These are phyloP conservation scores for Paraconiothyrium sp. DNA, from an alignment of 2,329 filamentous ascomycete genomes.

Conservation along the genomic window DNA sequence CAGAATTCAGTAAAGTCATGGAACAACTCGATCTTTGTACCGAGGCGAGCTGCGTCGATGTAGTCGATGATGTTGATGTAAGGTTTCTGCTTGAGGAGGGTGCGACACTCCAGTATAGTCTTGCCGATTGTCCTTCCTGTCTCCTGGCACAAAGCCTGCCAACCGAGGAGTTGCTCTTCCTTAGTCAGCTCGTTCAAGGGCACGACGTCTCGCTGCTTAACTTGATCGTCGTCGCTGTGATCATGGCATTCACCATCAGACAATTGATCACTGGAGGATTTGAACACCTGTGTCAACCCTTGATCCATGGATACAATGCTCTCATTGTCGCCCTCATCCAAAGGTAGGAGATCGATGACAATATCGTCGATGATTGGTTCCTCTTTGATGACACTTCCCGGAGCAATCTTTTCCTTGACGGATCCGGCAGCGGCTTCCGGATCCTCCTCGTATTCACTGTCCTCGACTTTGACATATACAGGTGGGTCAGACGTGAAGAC, in stretches of 20 bases:
- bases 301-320: conserved; percentile 1
- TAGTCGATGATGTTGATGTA: neutral
- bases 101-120: neutral
- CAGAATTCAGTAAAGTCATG: neutral
- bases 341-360: neutral
- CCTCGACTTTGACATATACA: neutral
- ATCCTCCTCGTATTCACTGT: neutral
- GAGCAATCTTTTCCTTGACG: neutral
- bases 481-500: neutral
- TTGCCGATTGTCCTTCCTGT: neutral
- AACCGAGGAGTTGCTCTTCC: neutral
- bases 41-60: neutral
- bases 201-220: neutral
- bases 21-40: neutral
- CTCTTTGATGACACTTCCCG: neutral
- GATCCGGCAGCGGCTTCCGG: neutral
- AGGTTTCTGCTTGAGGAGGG: neutral
- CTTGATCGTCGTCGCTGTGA: neutral
- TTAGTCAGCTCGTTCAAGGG: neutral
- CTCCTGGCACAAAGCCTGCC: neutral
- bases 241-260: neutral
- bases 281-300: neutral
- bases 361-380: neutral
- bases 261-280: neutral
- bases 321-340: conserved; percentile 1